These are phyloP conservation scores for Trichoderma atroviride DNA, from an alignment of 2,329 filamentous ascomycete species.

Conservation along the genomic window DNA sequence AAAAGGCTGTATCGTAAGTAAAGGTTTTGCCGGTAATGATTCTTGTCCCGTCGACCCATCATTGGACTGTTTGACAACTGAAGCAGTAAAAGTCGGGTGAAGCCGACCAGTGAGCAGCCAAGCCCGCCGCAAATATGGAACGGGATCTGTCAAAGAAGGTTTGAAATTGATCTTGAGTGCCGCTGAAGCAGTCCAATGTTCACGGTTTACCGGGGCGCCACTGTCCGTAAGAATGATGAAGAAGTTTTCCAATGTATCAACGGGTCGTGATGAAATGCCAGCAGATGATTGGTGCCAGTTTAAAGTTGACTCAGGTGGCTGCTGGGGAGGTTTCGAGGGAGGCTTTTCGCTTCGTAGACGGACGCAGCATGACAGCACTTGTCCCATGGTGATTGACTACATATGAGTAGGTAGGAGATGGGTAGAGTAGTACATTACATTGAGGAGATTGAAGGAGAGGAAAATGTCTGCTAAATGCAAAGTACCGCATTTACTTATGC, in stretches of 20 bases:
- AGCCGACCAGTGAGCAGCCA: conserved; percentile 30
- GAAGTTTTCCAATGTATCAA: conserved; percentile 34
- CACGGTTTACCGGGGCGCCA: conserved; percentile 34
- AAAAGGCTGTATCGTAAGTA: conserved; percentile 13
- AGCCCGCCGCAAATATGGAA: conserved; percentile 28
- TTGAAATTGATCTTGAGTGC: conserved; percentile 26
- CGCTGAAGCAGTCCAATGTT: conserved; percentile 39
- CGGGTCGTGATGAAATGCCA: conserved; percentile 10
- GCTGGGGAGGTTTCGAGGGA: not conserved
- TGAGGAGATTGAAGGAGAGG: not conserved
- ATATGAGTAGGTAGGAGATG: not conserved
- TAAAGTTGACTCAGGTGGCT: not conserved
- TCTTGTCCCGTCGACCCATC: not conserved
- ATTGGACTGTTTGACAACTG: not conserved
- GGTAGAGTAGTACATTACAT: not conserved
- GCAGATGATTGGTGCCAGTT: not conserved
- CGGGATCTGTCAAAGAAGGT: conserved; percentile 31
- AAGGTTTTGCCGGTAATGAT: not conserved
- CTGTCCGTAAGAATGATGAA: conserved; percentile 38
- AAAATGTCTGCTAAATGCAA: not conserved
- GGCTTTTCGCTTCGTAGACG: not conserved
- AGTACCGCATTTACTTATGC: not conserved
- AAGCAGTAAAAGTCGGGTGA: conserved; percentile 28
- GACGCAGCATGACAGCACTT: not conserved
- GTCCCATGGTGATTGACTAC: not conserved